Base-by-base conservation (phyloP, 257 asterid species). In the Cinchona pubescens region DNA sequence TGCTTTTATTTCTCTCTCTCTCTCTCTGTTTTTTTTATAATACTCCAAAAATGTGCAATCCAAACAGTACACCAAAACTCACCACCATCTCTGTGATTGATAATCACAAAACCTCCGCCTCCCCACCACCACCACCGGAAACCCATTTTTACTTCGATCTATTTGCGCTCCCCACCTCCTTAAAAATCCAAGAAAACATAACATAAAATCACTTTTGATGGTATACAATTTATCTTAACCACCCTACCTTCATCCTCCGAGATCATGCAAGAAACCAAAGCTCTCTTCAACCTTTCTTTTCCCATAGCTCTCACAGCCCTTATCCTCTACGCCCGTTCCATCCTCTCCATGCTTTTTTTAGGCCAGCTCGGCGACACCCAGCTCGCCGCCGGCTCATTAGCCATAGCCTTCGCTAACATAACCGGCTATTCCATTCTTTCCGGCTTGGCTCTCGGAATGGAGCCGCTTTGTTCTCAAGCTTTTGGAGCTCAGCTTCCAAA, bases 391-490 rank as follows among this genome's bases (percentile, higher is more conserved):
- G 97, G 97, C 40, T 84, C 96, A 0, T 69, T 91, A 62, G 97
- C 97, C 76, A 87, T 91, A 21, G 97, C 96, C 3, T 90, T 91
- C 27, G 97, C 96, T 0, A 91, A 91, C 77, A 91, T 91, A 37
- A 85, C 86, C 0, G 97, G 97, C 6, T 91, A 91, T 45, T 88
- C 96, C 0, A 90, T 91, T 0, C 87, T 91, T 0, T 87, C 97
- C 0, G 97, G 97, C 0, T 67, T 91, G 4, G 90, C 97, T 0
- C 85, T 91, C 0, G 97, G 97, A 5, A 88, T 91, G 94, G 97
- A 91, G 81, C 97, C 97, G 7, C 85, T 91, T 1, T 91, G 97
- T 73, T 86, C 94, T 0, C 97, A 91, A 58, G 97, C 97, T 56
- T 91, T 90, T 64, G 97, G 97, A 16, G 97, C 96, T 2, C 86